Evolutionary conservation across 2,329 filamentous ascomycete species (phyloP).

Genomic region (Cladosporium sp.): DNA sequence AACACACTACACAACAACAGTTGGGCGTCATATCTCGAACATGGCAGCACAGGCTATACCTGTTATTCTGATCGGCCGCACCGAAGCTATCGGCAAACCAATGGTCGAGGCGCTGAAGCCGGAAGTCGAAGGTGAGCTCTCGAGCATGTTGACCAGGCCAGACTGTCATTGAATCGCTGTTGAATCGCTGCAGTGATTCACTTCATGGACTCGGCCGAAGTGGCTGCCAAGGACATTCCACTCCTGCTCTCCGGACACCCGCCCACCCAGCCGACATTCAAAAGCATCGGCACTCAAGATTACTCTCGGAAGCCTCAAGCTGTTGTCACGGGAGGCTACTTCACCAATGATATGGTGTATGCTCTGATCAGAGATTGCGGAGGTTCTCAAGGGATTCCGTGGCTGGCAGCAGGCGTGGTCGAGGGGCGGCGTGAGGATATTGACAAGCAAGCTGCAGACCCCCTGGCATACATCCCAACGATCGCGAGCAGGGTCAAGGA

Average conservation of each 20-base stretch:
- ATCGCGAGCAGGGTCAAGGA: background rate
- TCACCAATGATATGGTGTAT: constrained; percentile 4
- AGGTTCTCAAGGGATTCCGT: background rate
- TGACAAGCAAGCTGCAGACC: background rate
- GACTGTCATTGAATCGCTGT: no score
- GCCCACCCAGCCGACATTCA: background rate
- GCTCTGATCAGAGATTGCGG: constrained; percentile 1
- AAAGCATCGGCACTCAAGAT: background rate
- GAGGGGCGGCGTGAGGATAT: background rate
- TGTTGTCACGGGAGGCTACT: background rate
- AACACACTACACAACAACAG: no score
- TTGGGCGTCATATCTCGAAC: background rate
- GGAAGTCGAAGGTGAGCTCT: constrained; percentile 1
- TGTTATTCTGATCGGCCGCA: background rate
- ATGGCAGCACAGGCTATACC: background rate
- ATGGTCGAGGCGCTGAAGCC: background rate
- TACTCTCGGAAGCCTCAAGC: background rate
- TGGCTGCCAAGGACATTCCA: background rate
- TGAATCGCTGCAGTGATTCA: background rate
- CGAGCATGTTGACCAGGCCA: background rate
- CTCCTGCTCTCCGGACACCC: background rate
- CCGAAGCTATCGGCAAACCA: background rate
- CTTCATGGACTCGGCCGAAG: background rate
- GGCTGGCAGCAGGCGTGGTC: background rate
- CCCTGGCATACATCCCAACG: background rate